Evolutionary conservation across 805 yeast species (phyloP).

Genomic region (Schwanniomyces yamadae): DNA sequence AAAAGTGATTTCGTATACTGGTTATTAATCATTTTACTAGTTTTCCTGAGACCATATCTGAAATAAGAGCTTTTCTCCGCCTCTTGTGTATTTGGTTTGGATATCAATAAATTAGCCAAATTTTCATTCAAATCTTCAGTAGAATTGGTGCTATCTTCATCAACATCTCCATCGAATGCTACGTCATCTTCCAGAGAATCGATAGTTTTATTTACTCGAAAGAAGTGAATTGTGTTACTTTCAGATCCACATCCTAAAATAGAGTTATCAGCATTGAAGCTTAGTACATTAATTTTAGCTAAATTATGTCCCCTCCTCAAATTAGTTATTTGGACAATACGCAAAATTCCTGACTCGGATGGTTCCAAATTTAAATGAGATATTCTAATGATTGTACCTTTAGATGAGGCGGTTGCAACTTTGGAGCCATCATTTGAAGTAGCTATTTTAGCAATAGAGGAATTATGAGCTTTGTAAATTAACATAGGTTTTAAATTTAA

Average conservation of each 20-base stretch:
- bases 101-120: slow-evolving; percentile 35
- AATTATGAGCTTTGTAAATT: slow-evolving; percentile 41
- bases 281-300: slow-evolving; percentile 32
- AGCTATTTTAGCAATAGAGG: slow-evolving; percentile 31
- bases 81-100: slow-evolving; percentile 17
- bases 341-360: slow-evolving; percentile 8
- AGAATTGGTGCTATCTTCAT: slow-evolving; percentile 21
- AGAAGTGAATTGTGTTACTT: slow-evolving; percentile 42
- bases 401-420: slow-evolving; percentile 42
- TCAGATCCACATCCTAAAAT: slow-evolving; percentile 42
- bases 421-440: slow-evolving; percentile 24
- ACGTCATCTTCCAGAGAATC: slow-evolving; percentile 11
- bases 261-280: slow-evolving; percentile 32
- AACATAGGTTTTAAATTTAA: slow-evolving; percentile 29
- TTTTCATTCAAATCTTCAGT: slow-evolving; percentile 44
- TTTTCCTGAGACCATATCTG: slow-evolving; percentile 9
- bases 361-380: slow-evolving; percentile 19
- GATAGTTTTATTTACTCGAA: slow-evolving; percentile 18
- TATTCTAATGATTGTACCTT: slow-evolving; percentile 43
- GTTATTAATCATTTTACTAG: slow-evolving; percentile 28
- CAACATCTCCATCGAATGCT: slow-evolving; percentile 18
- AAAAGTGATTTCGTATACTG: slow-evolving; percentile 37
- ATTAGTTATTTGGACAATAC: slow-evolving; percentile 28
- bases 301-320: slow-evolving; percentile 42
- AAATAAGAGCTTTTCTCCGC: slow-evolving; percentile 8